Base-by-base conservation (phyloP, 2,329 filamentous ascomycete genomes). In the Clathrospora elynae region DNA sequence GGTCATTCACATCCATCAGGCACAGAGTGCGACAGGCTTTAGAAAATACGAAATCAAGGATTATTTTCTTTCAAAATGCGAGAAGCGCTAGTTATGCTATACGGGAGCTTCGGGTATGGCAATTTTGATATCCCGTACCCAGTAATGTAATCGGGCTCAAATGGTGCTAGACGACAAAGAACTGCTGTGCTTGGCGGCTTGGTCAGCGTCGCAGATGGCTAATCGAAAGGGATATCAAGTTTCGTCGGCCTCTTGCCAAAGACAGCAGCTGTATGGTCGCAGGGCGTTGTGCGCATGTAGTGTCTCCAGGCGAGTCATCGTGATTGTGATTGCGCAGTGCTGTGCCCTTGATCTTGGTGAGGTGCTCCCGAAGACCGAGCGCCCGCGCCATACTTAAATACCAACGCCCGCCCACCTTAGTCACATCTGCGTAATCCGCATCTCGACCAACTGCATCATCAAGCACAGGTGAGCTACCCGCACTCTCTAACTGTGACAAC, bases 371-470 rank as follows among this genome's bases (percentile, higher is more conserved):
- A 46, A 29, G 41, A 26, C 41, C 34, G 33, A 32, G 23, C 14
- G 29, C 40, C 42, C 35, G 32, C 42, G 20, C 11, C 32, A 26
- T 51, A 49, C 43, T 46, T 47, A 45, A 45, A 49, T 31, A 29
- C 40, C 36, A 35, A 28, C 43, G 37, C 35, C 46, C 49, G 34
- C 42, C 37, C 51, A 40, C 39, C 45, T 55, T 55, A 55, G 52
- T 55, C 52, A 55, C 45, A 45, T 43, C 52, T 55, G 49, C 43
- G 43, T 55, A 53, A 55, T 55, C 52, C 40, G 37, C 49, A 37
- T 49, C 35, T 39, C 40, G 42, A 42, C 51, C 49, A 53, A 54
- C 51, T 42, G 41, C 47, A 52, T 51, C 50, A 33, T 49, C 50
- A 36, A 38, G 17, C 45, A 51, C 51, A 54, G 50, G 57, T 61